A percentile compares a stretch with the other conserved stretches of the same genome.
These are phyloP conservation scores for Globisporangium emineosum DNA, from an alignment of 352 stramenopile genomes.

Conservation along the genomic window DNA sequence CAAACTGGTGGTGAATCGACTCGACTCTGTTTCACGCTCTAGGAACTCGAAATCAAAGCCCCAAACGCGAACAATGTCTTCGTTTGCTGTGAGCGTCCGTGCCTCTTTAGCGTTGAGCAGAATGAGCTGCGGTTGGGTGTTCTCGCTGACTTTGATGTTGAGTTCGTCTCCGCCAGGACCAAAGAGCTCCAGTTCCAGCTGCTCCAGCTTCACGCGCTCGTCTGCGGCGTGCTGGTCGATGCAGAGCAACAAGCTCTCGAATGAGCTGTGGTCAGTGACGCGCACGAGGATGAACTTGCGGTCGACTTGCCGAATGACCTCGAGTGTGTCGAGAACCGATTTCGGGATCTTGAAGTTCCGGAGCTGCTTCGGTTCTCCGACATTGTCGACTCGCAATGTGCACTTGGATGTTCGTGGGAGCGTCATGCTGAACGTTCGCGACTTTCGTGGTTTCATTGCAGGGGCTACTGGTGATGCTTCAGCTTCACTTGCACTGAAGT, in stretches of 20 bases:
- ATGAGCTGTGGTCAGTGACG: constrained; percentile 19
- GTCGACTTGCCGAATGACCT: constrained; percentile 88
- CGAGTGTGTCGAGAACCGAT: constrained; percentile 51
- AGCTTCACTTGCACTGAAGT: background rate
- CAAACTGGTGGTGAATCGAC: background rate
- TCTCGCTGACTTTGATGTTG: constrained; percentile 49
- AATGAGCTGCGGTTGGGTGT: constrained; percentile 51
- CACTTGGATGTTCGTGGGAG: constrained; percentile 17
- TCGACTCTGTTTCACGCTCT: constrained; percentile 7
- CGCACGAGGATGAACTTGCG: constrained; percentile 89
- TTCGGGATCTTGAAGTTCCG: constrained; percentile 59
- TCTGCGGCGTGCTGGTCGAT: constrained; percentile 92
- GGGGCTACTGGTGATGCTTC: background rate
- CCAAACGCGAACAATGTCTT: constrained; percentile 68
- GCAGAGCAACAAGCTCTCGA: constrained; percentile 51
- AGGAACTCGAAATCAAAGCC: constrained; percentile 68
- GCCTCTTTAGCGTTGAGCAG: constrained; percentile 56
- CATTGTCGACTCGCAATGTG: constrained; percentile 34
- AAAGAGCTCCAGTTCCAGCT: constrained; percentile 73
- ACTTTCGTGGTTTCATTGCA: background rate
- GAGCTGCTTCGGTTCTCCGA: constrained; percentile 19
- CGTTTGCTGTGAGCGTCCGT: constrained; percentile 35
- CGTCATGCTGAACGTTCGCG: background rate
- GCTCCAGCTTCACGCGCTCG: constrained; percentile 85
- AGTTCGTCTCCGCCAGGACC: constrained; percentile 40